Evolutionary conservation across 805 yeast genomes (phyloP).

Genomic region (Maudiozyma saulgeensis): DNA sequence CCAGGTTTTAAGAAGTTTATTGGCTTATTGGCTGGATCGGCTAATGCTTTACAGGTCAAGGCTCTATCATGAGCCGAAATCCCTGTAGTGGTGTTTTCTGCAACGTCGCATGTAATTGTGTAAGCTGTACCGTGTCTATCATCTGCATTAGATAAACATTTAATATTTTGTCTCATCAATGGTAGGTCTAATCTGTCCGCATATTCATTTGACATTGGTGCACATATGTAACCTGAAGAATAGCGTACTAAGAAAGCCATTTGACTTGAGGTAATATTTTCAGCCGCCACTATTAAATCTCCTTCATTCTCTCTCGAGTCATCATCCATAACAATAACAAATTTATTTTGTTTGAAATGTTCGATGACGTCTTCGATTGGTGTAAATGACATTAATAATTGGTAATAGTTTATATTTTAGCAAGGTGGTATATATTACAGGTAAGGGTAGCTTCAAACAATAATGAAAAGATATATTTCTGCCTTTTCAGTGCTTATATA

Average conservation of each 20-base stretch:
- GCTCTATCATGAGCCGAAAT: constrained; percentile 93
- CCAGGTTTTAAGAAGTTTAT: constrained; percentile 83
- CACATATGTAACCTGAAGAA: constrained; percentile 89
- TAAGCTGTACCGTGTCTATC: constrained; percentile 97
- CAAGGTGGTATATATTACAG: not conserved
- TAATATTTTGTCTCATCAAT: constrained; percentile 42
- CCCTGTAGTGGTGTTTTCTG: constrained; percentile 91
- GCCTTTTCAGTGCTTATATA: not conserved
- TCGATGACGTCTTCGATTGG: constrained; percentile 25
- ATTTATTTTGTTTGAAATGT: constrained; percentile 35
- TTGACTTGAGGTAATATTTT: constrained; percentile 61
- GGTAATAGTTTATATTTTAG: not conserved
- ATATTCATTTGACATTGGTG: constrained; percentile 64
- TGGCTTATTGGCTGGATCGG: constrained; percentile 42
- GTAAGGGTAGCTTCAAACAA: too few relatives aligned
- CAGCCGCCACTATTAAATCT: constrained; percentile 90
- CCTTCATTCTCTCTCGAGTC: constrained; percentile 96
- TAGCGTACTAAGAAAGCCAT: constrained; percentile 91
- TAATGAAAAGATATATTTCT: too few relatives aligned
- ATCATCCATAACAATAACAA: constrained; percentile 93
- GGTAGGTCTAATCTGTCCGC: constrained; percentile 80
- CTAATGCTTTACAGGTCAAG: constrained; percentile 63
- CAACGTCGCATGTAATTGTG: constrained; percentile 81
- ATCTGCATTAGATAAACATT: constrained; percentile 29
- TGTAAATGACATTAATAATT: constrained; percentile 7